Conservation (phyloP, 2,329 filamentous ascomycete genomes). For the Sclerotinia sclerotiorum region DNA sequence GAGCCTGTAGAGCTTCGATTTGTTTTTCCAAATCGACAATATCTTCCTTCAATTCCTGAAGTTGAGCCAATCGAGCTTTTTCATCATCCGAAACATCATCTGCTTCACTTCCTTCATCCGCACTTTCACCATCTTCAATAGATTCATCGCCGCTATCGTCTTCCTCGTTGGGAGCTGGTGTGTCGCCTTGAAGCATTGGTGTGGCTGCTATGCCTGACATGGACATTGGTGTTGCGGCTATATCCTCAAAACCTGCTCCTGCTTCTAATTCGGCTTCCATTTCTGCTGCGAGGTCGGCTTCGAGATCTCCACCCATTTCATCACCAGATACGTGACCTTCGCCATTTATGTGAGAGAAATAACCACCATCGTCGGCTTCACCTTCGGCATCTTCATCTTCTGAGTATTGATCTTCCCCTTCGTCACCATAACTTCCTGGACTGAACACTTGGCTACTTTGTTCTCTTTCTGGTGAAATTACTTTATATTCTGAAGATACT, state of each 20-base stretch:
- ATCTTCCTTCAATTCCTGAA: constrained; percentile 51
- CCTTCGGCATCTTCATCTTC: constrained; percentile 43
- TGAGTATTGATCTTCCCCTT: constrained; percentile 42
- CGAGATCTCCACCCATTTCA: constrained; percentile 42
- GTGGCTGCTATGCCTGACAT: constrained; percentile 32
- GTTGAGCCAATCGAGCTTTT: constrained; percentile 48
- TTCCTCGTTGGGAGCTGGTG: constrained; percentile 32
- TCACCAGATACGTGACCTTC: constrained; percentile 36
- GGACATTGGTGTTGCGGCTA: constrained; percentile 41
- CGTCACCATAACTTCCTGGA: constrained; percentile 31
- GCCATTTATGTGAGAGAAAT: constrained; percentile 36
- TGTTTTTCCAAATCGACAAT: constrained; percentile 55
- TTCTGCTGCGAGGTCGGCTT: constrained; percentile 38
- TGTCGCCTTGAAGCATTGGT: constrained; percentile 36
- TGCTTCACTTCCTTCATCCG: constrained; percentile 45
- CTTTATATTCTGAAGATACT: constrained; percentile 44
- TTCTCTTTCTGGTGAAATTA: constrained; percentile 43
- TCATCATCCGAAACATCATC: constrained; percentile 54
- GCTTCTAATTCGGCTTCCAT: constrained; percentile 37
- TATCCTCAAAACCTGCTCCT: constrained; percentile 32
- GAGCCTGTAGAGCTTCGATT: constrained; percentile 46
- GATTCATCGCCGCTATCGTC: constrained; percentile 45
- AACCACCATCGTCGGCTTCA: constrained; percentile 44
- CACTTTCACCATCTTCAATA: constrained; percentile 47
- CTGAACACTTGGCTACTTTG: constrained; percentile 34